A percentile compares a stretch with the other conserved stretches of the same genome.
phyloP scores from a whole-genome alignment of 1,284 basidiomycete species.

The Trametes hirsuta region DNA sequence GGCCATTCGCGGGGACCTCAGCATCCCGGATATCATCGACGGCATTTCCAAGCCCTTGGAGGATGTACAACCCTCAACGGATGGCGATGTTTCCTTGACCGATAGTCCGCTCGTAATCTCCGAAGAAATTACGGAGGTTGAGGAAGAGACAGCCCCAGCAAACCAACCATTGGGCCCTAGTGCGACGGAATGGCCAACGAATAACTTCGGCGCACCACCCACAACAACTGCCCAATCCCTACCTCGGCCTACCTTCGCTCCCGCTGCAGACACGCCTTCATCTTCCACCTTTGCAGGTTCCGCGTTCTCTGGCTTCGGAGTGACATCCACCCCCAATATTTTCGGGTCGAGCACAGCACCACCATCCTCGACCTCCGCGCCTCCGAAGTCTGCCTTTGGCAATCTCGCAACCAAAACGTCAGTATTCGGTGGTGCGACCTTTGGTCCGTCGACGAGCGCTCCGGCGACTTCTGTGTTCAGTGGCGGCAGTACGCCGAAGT shows the following conservation, averaged over 20 bases:
- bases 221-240: background rate
- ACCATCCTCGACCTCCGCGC: slow-evolving; percentile 5
- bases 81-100: background rate
- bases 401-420: slow-evolving; percentile 18
- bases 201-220: slow-evolving; percentile 35
- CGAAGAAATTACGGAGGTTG: slow-evolving; percentile 21
- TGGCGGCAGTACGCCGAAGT: slow-evolving; percentile 5
- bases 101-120: slow-evolving; percentile 8
- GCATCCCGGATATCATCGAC: slow-evolving; percentile 79
- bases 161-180: slow-evolving; percentile 26
- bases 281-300: background rate
- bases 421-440: slow-evolving; percentile 18
- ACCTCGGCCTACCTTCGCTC: background rate
- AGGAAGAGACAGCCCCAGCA: slow-evolving; percentile 15
- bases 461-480: slow-evolving; percentile 13
- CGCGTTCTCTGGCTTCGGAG: slow-evolving; percentile 4
- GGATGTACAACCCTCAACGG: background rate
- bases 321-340: slow-evolving; percentile 6
- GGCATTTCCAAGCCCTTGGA: slow-evolving; percentile 50
- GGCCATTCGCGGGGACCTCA: slow-evolving; percentile 62
- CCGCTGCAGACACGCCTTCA: background rate
- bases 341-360: slow-evolving; percentile 14
- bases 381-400: slow-evolving; percentile 29
- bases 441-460: slow-evolving; percentile 18
- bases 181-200: slow-evolving; percentile 45